Percentiles rank a stretch among this genome's conserved stretches.
phyloP scores from a whole-genome alignment of 345 rosid species.

The Camelina laxa region DNA sequence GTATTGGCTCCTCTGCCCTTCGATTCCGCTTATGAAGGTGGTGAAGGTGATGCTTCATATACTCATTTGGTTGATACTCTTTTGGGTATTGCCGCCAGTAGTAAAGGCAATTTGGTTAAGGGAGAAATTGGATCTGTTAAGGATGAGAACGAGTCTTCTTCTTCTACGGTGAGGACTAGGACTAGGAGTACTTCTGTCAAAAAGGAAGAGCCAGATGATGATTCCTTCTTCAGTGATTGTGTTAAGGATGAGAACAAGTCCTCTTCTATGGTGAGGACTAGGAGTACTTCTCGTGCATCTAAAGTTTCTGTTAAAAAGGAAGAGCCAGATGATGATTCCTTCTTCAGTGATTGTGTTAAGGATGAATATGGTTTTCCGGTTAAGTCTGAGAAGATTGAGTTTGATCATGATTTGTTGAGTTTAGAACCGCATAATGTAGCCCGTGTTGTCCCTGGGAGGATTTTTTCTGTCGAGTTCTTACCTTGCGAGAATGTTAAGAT shows the following conservation, averaged over 20 bases:
- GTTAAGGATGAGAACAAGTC: constrained; percentile 30
- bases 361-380: constrained; percentile 28
- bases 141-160: constrained; percentile 24
- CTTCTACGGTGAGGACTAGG: background rate
- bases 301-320: constrained; percentile 5
- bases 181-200: constrained; percentile 5
- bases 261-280: constrained; percentile 5
- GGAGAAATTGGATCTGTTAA: constrained; percentile 25
- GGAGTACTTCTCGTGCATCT: constrained; percentile 4
- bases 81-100: constrained; percentile 35
- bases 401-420: constrained; percentile 50
- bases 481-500: constrained; percentile 63
- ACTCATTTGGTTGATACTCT: constrained; percentile 46
- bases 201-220: constrained; percentile 9
- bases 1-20: constrained; percentile 56
- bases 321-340: constrained; percentile 4
- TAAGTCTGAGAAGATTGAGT: constrained; percentile 42
- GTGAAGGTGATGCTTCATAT: constrained; percentile 43
- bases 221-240: constrained; percentile 6
- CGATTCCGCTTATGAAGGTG: constrained; percentile 52
- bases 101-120: background rate
- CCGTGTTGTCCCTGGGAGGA: constrained; percentile 65
- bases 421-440: constrained; percentile 68
- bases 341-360: constrained; percentile 27
- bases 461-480: constrained; percentile 59